Base-by-base conservation (phyloP, 441 rosid species). In the Syzygium syzygioides region DNA sequence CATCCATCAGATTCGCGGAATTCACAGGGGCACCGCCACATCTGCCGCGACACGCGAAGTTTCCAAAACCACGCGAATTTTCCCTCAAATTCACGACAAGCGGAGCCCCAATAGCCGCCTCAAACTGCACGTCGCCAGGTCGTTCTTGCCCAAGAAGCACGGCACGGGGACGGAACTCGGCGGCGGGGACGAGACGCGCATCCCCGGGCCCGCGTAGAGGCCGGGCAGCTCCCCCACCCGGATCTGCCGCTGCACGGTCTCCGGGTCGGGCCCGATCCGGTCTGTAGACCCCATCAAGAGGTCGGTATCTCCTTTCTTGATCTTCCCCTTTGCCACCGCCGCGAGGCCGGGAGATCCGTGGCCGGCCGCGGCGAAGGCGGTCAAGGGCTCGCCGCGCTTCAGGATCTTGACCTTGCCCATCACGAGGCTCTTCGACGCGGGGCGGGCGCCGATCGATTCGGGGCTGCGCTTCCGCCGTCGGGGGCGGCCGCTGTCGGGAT, bases 121-220 rank as follows among this genome's bases (percentile, higher is more conserved):
- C 32, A 91, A 53, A 28, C 89, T 87, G 89, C 86, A 85, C 45
- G 90, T 79, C 2, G 91, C 90, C 15, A 59, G 34, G 23, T 88
- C 92, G 48, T n/a, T 80, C 66, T 88, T 93, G 91, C 88, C 90
- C 86, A 95, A 55, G 87, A 96, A 96, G 18, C 90, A 91, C 3
- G 97, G 96, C 60, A 95, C 89, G 56, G 98, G 96, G 88, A 95
- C 86, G 64, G 94, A 94, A 89, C 94, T 92, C 23, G 98, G 96
- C 55, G 94, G 92, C 23, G 98, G 97, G 34, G 98, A 96, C 80
- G 90, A 28, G 25, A 86, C 64, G 23, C 84, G 89, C 86, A 88
- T 86, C 54, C 87, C 88, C 48, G 92, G 41, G n/a, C 95, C 97
- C 23, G 92, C 93, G 26, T 88, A 93, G 48, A 66, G 85, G n/a